Percentiles rank a stretch among this genome's conserved stretches.
Conservation (phyloP, 768 basidiomycete species). For the Kwoniella mangroviensis region DNA sequence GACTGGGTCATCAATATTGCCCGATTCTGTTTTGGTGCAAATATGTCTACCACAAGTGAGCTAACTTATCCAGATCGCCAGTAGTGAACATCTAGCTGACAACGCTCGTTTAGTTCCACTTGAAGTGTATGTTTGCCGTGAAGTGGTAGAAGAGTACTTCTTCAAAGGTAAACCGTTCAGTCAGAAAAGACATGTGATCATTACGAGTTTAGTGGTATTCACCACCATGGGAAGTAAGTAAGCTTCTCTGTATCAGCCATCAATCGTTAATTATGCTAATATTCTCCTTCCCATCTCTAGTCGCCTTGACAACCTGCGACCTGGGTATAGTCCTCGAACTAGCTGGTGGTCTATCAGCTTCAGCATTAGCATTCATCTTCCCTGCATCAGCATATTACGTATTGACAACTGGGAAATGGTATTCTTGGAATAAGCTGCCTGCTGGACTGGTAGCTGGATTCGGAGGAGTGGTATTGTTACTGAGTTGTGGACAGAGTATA, state of each 20-base stretch:
- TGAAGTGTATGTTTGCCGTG: conserved; percentile 95
- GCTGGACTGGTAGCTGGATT: conserved; percentile 75
- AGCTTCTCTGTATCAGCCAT: background rate
- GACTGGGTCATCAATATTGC: conserved; percentile 94
- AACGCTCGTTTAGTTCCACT: conserved; percentile 65
- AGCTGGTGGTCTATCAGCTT: conserved; percentile 79
- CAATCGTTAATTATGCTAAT: background rate
- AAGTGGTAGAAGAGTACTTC: conserved; percentile 95
- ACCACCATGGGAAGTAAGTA: conserved; percentile 77
- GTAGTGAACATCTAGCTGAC: background rate
- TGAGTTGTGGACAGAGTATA: conserved; percentile 77
- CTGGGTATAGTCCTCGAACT: conserved; percentile 98
- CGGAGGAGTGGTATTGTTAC: conserved; percentile 74
- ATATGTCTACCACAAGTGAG: conserved; percentile 89
- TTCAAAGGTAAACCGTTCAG: conserved; percentile 86
- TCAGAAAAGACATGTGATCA: conserved; percentile 81
- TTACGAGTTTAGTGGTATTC: conserved; percentile 82
- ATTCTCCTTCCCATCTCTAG: conserved; percentile 59
- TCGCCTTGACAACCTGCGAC: conserved; percentile 90
- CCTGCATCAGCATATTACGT: conserved; percentile 55
- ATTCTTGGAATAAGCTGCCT: conserved; percentile 73
- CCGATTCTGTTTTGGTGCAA: conserved; percentile 88
- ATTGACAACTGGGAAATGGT: conserved; percentile 63
- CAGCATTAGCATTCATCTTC: conserved; percentile 83
- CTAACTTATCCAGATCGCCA: background rate